A percentile compares a stretch with the other conserved stretches of the same genome.
Conservation (phyloP, 164 flowering plant genomes). For the Tetracentron sinense region DNA sequence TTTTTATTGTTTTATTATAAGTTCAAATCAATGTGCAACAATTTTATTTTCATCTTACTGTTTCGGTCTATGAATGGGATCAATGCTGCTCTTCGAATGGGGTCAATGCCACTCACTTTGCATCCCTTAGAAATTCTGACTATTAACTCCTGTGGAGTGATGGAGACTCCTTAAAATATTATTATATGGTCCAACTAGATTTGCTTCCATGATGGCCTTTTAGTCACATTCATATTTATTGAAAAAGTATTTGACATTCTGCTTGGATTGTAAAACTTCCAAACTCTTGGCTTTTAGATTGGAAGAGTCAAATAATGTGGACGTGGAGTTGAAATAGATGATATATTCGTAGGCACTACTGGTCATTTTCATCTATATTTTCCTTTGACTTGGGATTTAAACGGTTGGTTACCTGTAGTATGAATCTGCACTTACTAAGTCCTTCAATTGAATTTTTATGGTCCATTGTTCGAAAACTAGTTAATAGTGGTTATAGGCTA, state of each 20-base stretch:
- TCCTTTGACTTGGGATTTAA: neutral
- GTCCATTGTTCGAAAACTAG: neutral
- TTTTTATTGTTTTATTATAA: too few species aligned
- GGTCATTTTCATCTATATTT: neutral
- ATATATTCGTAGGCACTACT: neutral
- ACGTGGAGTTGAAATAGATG: neutral
- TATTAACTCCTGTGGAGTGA: too few species aligned
- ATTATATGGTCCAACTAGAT: too few species aligned
- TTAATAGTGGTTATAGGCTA: neutral
- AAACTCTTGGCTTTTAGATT: neutral
- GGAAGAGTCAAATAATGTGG: neutral
- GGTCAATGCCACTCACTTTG: too few species aligned
- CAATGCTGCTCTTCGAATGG: too few species aligned
- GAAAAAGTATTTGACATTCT: neutral
- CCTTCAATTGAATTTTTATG: neutral
- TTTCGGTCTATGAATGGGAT: too few species aligned
- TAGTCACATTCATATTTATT: neutral
- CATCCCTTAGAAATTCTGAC: too few species aligned
- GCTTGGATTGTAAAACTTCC: neutral
- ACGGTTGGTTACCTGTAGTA: too few species aligned
- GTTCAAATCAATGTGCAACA: too few species aligned
- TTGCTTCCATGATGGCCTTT: neutral
- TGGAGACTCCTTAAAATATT: too few species aligned
- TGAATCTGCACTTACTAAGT: too few species aligned
- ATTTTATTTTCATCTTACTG: too few species aligned